phyloP scores from a whole-genome alignment of 805 yeast genomes.

The Sugiyamaella qingdaonensis region DNA sequence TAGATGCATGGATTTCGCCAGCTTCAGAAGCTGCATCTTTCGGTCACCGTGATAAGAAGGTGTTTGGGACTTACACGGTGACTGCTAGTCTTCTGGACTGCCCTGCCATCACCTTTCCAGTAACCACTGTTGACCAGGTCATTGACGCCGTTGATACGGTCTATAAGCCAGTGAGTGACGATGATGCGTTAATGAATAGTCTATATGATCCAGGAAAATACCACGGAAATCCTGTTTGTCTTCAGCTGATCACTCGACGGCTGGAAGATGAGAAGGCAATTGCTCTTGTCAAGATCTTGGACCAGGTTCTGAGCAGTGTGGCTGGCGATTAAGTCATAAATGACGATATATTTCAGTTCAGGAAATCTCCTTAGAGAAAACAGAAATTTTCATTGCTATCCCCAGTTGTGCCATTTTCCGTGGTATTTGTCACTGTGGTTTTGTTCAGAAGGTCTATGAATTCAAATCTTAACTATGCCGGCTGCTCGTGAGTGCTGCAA shows the following conservation, averaged over 20 bases:
- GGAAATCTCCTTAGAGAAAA: too few species aligned
- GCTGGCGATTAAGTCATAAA: neutral
- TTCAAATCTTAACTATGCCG: too few species aligned
- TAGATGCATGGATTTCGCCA: constrained; percentile 6
- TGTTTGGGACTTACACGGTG: constrained; percentile 5
- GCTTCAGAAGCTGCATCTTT: neutral
- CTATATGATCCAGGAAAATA: constrained; percentile 44
- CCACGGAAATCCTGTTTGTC: constrained; percentile 49
- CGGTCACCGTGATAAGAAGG: neutral
- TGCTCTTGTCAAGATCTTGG: constrained; percentile 22
- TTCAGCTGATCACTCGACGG: constrained; percentile 52
- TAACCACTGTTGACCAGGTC: constrained; percentile 33
- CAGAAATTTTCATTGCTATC: too few species aligned
- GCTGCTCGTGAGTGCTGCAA: too few species aligned
- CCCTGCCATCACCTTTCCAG: constrained; percentile 16
- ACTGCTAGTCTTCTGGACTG: constrained; percentile 17
- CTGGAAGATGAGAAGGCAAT: constrained; percentile 56
- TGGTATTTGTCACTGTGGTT: too few species aligned
- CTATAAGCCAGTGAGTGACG: neutral
- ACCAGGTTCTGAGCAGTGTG: constrained; percentile 12
- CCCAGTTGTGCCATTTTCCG: too few species aligned
- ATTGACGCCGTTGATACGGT: constrained; percentile 33
- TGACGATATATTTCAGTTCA: too few species aligned
- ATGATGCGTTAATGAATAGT: constrained; percentile 15
- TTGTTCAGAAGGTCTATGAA: too few species aligned